phyloP scores from a whole-genome alignment of 352 stramenopile species.

The Achlya hypogyna region DNA sequence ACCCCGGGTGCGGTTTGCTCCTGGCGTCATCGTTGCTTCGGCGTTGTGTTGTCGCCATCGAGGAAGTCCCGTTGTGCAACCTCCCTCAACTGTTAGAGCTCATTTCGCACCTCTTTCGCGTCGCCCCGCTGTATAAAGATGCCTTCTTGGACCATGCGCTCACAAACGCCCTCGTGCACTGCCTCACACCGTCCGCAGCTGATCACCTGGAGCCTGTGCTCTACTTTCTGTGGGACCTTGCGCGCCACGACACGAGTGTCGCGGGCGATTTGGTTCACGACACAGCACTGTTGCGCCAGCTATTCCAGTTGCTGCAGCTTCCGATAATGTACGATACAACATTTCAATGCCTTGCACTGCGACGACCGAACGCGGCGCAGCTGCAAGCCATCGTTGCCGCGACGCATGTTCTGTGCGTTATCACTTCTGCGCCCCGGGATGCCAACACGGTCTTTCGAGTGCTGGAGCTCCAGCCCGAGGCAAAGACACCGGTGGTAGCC shows the following conservation, averaged over 20 bases:
- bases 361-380: background rate
- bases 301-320: slow-evolving; percentile 1
- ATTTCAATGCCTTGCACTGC: background rate
- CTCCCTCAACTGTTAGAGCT: background rate
- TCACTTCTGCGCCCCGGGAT: background rate
- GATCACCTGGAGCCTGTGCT: background rate
- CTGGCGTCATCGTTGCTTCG: background rate
- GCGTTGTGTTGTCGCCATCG: background rate
- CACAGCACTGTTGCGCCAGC: background rate
- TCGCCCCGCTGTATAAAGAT: background rate
- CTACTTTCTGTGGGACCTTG: background rate
- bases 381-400: background rate
- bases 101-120: background rate
- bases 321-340: background rate
- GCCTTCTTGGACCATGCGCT: background rate
- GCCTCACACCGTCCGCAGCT: background rate
- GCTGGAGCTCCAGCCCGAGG: background rate
- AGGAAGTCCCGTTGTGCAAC: background rate
- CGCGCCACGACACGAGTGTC: background rate
- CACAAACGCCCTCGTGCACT: background rate
- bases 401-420: background rate
- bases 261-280: background rate
- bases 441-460: background rate
- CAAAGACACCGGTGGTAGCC: background rate
- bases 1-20: background rate